These are phyloP conservation scores for Orbilia javanica DNA, from an alignment of 2,329 filamentous ascomycete species.

Conservation along the genomic window DNA sequence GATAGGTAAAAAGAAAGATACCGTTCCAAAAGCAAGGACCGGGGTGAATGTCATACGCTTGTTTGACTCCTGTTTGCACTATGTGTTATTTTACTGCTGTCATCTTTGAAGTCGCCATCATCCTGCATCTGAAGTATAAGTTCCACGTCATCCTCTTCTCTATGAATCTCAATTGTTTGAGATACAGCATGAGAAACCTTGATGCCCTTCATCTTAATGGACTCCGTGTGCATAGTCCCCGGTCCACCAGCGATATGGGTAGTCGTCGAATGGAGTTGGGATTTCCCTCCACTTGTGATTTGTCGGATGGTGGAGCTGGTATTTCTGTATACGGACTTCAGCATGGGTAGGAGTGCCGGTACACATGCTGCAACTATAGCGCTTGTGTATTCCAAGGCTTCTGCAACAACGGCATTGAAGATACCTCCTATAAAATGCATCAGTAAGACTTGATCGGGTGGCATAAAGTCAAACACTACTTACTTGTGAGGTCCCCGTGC, in stretches of 20 bases:
- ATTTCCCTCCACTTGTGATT: conserved; percentile 46
- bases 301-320: conserved; percentile 43
- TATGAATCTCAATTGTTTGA: conserved; percentile 42
- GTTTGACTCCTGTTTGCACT: conserved; percentile 46
- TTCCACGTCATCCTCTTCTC: conserved; percentile 32
- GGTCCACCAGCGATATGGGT: conserved; percentile 42
- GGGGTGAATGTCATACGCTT: conserved; percentile 31
- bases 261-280: conserved; percentile 42
- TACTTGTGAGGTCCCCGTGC: conserved; percentile 46
- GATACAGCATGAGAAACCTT: conserved; percentile 52
- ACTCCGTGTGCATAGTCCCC: conserved; percentile 28
- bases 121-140: conserved; percentile 46
- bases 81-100: conserved; percentile 35
- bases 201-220: conserved; percentile 54
- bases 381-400: conserved; percentile 46
- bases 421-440: conserved; percentile 25
- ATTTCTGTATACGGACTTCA: conserved; percentile 48
- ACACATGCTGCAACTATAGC: conserved; percentile 53
- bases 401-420: conserved; percentile 36
- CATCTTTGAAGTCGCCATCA: conserved; percentile 21
- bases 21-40: conserved; percentile 2
- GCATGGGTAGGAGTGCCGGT: conserved; percentile 51
- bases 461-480: background rate
- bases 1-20: conserved; percentile 3
- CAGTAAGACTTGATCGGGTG: background rate